Evolutionary conservation across 108 stramenopile genomes (phyloP).

Genomic region (Skeletonema potamos): DNA sequence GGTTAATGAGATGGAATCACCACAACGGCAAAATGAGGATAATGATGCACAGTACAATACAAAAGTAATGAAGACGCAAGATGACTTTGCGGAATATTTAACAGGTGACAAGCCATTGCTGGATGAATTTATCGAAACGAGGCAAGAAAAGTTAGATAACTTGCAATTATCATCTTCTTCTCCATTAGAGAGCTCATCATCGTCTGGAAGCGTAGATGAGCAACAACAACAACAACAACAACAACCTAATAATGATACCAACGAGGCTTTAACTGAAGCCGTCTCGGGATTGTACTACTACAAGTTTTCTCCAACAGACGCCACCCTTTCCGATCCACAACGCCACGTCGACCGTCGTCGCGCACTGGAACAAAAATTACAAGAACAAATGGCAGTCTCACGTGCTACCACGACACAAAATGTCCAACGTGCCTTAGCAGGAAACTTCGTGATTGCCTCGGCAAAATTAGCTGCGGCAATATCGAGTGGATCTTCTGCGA

Average conservation of each 20-base stretch:
- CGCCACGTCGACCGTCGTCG: slow-evolving; percentile 25
- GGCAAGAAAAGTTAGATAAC: neutral
- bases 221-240: neutral
- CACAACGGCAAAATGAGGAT: neutral
- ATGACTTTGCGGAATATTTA: slow-evolving; percentile 39
- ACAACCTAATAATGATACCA: neutral
- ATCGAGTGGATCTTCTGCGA: slow-evolving; percentile 86
- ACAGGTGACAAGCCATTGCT: slow-evolving; percentile 9
- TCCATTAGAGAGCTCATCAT: neutral
- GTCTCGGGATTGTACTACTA: slow-evolving; percentile 5
- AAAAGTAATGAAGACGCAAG: slow-evolving; percentile 19
- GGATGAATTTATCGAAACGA: neutral
- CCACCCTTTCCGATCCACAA: slow-evolving; percentile 22
- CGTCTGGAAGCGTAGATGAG: neutral
- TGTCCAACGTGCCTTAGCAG: slow-evolving; percentile 82
- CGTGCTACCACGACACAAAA: slow-evolving; percentile 45
- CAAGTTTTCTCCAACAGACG: slow-evolving; percentile 4
- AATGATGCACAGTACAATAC: neutral
- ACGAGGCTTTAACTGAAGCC: neutral
- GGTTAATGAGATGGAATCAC: slow-evolving; percentile 31
- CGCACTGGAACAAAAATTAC: slow-evolving; percentile 27
- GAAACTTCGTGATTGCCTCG: slow-evolving; percentile 87
- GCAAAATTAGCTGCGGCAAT: slow-evolving; percentile 91
- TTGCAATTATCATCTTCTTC: neutral
- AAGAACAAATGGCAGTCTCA: slow-evolving; percentile 28